Conservation (phyloP, 2,329 filamentous ascomycete genomes). For the Claviceps humidiphila region DNA sequence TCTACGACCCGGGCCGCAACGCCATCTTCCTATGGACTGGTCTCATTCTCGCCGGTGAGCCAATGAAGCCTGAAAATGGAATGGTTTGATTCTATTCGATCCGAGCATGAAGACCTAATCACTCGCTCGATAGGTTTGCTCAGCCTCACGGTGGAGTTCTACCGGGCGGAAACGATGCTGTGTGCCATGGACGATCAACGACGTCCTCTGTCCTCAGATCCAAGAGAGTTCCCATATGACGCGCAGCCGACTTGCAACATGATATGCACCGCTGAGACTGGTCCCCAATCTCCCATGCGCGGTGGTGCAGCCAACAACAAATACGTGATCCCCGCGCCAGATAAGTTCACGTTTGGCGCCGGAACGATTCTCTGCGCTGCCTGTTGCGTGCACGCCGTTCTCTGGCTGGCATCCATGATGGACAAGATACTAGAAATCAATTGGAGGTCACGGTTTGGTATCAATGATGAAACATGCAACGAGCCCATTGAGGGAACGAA, state of each 20-base stretch:
- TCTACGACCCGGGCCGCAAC: conserved; percentile 48
- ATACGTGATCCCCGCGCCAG: conserved; percentile 47
- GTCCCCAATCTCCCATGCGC: conserved; percentile 43
- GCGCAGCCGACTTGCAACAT: conserved; percentile 30
- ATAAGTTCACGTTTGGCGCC: conserved; percentile 41
- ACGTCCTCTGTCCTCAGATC: conserved; percentile 20
- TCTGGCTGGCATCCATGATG: conserved; percentile 49
- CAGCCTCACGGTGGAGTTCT: conserved; percentile 52
- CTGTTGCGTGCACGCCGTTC: conserved; percentile 50
- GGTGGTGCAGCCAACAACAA: conserved; percentile 44
- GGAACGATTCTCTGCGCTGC: conserved; percentile 48
- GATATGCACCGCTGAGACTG: conserved; percentile 27
- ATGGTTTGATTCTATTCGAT: neutral
- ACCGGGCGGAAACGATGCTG: conserved; percentile 30
- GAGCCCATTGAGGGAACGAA: conserved; percentile 39
- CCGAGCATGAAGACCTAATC: neutral
- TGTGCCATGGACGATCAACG: conserved; percentile 30
- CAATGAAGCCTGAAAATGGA: too few relatives aligned
- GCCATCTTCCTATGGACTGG: conserved; percentile 54
- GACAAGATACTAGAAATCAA: conserved; percentile 51
- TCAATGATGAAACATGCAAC: conserved; percentile 17
- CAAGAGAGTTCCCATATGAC: conserved; percentile 30
- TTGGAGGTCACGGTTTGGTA: conserved; percentile 33
- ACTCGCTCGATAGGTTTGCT: conserved; percentile 32
- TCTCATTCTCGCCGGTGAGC: conserved; percentile 43